These are phyloP conservation scores for Solanum chaucha DNA, from an alignment of 257 asterid species.

Conservation along the genomic window DNA sequence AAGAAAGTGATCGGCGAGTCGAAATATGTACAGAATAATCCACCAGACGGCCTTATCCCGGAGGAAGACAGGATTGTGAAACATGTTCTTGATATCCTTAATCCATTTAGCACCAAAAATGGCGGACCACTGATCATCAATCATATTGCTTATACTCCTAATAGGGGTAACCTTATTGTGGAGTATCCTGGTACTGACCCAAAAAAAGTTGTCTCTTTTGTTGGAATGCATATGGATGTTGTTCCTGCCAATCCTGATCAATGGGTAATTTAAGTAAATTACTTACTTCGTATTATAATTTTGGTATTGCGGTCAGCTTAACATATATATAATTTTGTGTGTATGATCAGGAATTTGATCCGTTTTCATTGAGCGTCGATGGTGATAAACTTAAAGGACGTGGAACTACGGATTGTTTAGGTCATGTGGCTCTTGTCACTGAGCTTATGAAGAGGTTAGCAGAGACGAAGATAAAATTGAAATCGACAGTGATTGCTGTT, in stretches of 20 bases:
- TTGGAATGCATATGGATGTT: conserved; percentile 99
- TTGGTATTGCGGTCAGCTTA: too few species aligned
- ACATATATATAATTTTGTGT: too few species aligned
- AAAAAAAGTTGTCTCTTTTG: conserved; percentile 66
- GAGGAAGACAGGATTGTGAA: conserved; percentile 85
- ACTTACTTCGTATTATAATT: too few species aligned
- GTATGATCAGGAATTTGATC: conserved; percentile 74
- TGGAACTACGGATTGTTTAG: conserved; percentile 95
- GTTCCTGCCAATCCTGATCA: conserved; percentile 82
- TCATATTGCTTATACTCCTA: conserved; percentile 74
- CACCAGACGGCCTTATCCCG: conserved; percentile 88
- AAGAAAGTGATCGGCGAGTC: conserved; percentile 80
- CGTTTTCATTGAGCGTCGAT: conserved; percentile 66
- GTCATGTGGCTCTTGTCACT: conserved; percentile 92
- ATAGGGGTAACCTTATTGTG: conserved; percentile 83
- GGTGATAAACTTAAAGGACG: conserved; percentile 92
- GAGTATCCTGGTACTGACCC: conserved; percentile 88
- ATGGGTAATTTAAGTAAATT: conserved; percentile 41
- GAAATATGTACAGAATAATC: conserved; percentile 81
- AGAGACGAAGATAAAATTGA: conserved; percentile 61
- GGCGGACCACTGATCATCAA: conserved; percentile 80
- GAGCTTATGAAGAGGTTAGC: conserved; percentile 76
- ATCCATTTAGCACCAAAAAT: conserved; percentile 57
- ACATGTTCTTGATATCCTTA: conserved; percentile 65
- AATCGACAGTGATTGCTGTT: conserved; percentile 79